phyloP scores from a whole-genome alignment of 1,284 basidiomycete species.

The Ustilago bromivora region DNA sequence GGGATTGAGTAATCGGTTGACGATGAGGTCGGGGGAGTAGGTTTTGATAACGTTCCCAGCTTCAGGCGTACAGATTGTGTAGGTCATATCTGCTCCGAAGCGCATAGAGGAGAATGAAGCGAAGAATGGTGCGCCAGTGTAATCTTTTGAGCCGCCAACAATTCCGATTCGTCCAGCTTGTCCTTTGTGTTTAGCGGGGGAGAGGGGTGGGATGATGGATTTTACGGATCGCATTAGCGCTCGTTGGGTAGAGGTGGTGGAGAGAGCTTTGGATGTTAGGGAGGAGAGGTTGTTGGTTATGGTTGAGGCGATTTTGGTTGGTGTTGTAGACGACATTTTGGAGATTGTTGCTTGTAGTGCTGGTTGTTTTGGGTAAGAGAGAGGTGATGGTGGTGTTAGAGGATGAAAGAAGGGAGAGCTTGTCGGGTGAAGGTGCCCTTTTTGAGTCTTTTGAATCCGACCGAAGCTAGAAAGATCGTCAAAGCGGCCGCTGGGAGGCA shows the following conservation, averaged over 20 bases:
- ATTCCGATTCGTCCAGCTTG: conserved; percentile 96
- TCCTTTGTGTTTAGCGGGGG: conserved; percentile 89
- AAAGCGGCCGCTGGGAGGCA: too few species aligned
- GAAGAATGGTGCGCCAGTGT: conserved; percentile 94
- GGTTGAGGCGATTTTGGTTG: conserved; percentile 21
- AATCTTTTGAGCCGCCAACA: conserved; percentile 91
- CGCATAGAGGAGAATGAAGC: conserved; percentile 59
- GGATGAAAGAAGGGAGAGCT: not conserved
- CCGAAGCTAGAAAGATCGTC: too few species aligned
- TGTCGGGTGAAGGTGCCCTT: not conserved
- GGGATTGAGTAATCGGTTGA: conserved; percentile 83
- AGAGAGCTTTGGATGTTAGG: conserved; percentile 16
- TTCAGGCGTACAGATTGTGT: conserved; percentile 91
- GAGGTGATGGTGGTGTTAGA: not conserved
- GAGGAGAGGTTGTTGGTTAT: conserved; percentile 18
- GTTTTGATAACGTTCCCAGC: conserved; percentile 93
- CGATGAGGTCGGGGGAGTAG: conserved; percentile 92
- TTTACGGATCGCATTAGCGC: conserved; percentile 72
- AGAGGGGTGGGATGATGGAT: conserved; percentile 84
- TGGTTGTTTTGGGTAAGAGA: not conserved
- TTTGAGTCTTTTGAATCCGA: not conserved
- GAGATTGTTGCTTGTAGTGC: too few species aligned
- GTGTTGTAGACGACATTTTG: conserved; percentile 28
- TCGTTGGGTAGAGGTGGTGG: conserved; percentile 14
- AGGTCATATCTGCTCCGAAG: conserved; percentile 86